Evolutionary conservation across 2,329 filamentous ascomycete species (phyloP).

Genomic region (Cladosporium sp.): DNA sequence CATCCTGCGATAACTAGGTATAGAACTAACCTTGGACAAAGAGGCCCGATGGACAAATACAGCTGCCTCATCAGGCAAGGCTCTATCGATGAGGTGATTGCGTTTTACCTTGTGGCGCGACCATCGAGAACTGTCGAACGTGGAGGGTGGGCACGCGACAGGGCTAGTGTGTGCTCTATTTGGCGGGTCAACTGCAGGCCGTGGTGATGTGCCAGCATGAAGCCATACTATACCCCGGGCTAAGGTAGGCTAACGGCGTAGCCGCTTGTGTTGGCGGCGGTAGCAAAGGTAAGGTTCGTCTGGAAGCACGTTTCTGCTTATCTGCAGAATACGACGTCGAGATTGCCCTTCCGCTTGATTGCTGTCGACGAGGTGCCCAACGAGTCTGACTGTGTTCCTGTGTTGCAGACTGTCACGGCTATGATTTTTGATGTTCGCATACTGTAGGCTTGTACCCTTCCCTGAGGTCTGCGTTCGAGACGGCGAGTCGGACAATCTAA

Average conservation of each 20-base stretch:
- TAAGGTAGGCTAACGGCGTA: not conserved
- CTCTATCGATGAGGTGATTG: conserved; percentile 1
- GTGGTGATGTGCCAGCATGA: not conserved
- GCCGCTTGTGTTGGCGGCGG: not conserved
- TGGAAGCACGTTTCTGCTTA: not conserved
- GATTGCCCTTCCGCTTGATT: not conserved
- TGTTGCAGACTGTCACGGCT: not conserved
- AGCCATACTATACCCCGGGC: not conserved
- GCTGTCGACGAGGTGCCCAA: not conserved
- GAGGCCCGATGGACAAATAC: not conserved
- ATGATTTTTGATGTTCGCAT: not conserved
- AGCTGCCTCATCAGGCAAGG: conserved; percentile 2
- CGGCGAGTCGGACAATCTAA: not conserved
- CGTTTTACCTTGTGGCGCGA: not conserved
- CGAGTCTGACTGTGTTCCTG: not conserved
- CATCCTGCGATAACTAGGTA: not conserved
- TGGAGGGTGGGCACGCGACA: not conserved
- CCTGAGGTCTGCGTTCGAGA: not conserved
- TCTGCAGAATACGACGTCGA: not conserved
- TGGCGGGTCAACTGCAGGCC: not conserved
- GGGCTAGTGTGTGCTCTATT: not conserved
- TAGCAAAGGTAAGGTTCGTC: not conserved
- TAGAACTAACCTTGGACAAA: not conserved
- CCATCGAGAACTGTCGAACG: not conserved
- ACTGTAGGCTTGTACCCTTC: not conserved